Evolutionary conservation across 1,284 basidiomycete genomes (phyloP).

Genomic region (Macrocybe sp.): DNA sequence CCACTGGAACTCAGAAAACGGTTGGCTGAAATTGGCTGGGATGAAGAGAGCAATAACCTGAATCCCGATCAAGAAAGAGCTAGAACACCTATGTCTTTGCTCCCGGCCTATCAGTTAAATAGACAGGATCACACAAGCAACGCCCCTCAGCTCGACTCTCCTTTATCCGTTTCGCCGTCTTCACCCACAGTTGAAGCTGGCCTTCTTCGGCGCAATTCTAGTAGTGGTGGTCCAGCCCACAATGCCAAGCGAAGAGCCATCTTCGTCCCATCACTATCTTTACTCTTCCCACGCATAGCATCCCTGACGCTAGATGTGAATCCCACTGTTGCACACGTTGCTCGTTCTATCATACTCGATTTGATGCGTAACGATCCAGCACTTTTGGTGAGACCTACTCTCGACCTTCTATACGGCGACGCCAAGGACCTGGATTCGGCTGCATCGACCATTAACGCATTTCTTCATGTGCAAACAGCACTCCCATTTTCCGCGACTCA

Average conservation of each 20-base stretch:
- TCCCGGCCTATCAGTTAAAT: conserved; percentile 53
- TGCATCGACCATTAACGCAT: conserved; percentile 43
- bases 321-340: conserved; percentile 49
- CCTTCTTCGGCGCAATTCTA: conserved; percentile 51
- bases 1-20: conserved; percentile 59
- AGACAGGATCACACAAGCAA: conserved; percentile 31
- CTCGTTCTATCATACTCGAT: conserved; percentile 56
- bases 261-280: conserved; percentile 56
- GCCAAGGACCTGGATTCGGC: conserved; percentile 41
- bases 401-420: conserved; percentile 54
- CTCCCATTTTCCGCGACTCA: conserved; percentile 67
- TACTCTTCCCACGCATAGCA: conserved; percentile 49
- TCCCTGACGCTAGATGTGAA: conserved; percentile 49
- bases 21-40: conserved; percentile 69
- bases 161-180: conserved; percentile 27
- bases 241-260: conserved; percentile 54
- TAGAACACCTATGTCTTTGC: conserved; percentile 56
- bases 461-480: conserved; percentile 47
- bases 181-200: conserved; percentile 16
- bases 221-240: conserved; percentile 37
- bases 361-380: conserved; percentile 73
- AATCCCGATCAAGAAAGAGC: conserved; percentile 56
- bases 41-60: conserved; percentile 46
- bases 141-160: conserved; percentile 20
- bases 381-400: conserved; percentile 56